phyloP scores from a whole-genome alignment of 305 asterid genomes.

The Rubia peregrina region DNA sequence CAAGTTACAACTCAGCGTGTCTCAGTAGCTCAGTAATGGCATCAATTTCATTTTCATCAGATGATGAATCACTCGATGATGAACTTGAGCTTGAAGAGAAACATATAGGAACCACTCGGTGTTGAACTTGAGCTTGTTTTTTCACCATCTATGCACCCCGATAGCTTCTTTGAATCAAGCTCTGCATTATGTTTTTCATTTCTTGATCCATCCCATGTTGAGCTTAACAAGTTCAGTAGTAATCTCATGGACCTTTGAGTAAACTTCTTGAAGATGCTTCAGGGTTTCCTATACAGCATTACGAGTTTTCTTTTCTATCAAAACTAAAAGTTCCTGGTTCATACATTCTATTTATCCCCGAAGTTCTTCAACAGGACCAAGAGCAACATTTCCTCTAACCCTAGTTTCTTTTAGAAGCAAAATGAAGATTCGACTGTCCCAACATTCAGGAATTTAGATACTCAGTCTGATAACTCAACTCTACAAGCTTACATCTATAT shows the following conservation, averaged over 20 bases:
- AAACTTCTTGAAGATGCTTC: slow-evolving; percentile 66
- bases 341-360: slow-evolving; percentile 53
- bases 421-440: slow-evolving; percentile 39
- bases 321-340: slow-evolving; percentile 56
- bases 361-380: slow-evolving; percentile 37
- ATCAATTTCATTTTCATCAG: background rate
- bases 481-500: slow-evolving; percentile 48
- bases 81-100: background rate
- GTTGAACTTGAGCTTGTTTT: background rate
- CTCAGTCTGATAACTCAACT: slow-evolving; percentile 75
- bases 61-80: background rate
- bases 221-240: slow-evolving; percentile 74
- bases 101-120: background rate
- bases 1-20: too few relatives aligned
- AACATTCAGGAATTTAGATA: slow-evolving; percentile 70
- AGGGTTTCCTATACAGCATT: slow-evolving; percentile 86
- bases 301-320: slow-evolving; percentile 79
- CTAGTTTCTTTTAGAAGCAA: slow-evolving; percentile 25
- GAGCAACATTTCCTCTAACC: slow-evolving; percentile 26
- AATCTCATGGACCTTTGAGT: slow-evolving; percentile 59
- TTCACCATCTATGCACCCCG: background rate
- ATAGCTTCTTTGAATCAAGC: slow-evolving; percentile 64
- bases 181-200: slow-evolving; percentile 73
- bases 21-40: background rate
- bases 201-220: slow-evolving; percentile 89